Evolutionary conservation across 495 filamentous ascomycete genomes (phyloP), one percentile per base, ranked within the genome.

Genomic region (Talaromyces nanjingensis): DNA sequence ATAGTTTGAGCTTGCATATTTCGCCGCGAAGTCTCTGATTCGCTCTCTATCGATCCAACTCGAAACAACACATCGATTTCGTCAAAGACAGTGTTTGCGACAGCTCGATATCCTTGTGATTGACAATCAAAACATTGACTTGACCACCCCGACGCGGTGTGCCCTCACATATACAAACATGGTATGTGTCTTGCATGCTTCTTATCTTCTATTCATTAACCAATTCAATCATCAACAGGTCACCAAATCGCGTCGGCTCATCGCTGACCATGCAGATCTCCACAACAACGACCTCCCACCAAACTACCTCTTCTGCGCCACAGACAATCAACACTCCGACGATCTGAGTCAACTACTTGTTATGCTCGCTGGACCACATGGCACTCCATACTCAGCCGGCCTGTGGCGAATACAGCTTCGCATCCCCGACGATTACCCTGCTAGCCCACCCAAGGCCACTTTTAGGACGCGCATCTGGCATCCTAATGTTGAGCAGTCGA

Each of bases 401-500:
- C 66, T 88, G 22, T 89, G 83, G 85, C 84, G 78, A 62, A 71
- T 91, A 9, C 79, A 84, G 56, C 73, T 91, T 31, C 81, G 81
- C 47, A 86, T 91, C 61, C 88, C 88, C 1, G 73, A 79, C 2
- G 84, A 82, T 55, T 91, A 90, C 65, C 88, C 88, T 5, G 76
- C 77, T 25, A 82, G 77, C 20, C 87, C 88, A 33, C 88, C 88
- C 6, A 90, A 85, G 62, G 88, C 87, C 6, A 78, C 77, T 20
- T 91, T 91, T 68, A 81, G 79, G 57, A 90, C 88, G 8, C 79
- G 81, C 34, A 87, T 91, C 27, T 91, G 86, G 81, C 88, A 91
- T 65, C 88, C 88, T 0, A 91, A 91, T 66, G 84, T 91, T 61
- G 88, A 90, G 65, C 85, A 87, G 65, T 74, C 74, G 25, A 84